These are phyloP conservation scores for Sclerotinia trifoliorum DNA, from an alignment of 2,329 filamentous ascomycete genomes.

Conservation along the genomic window DNA sequence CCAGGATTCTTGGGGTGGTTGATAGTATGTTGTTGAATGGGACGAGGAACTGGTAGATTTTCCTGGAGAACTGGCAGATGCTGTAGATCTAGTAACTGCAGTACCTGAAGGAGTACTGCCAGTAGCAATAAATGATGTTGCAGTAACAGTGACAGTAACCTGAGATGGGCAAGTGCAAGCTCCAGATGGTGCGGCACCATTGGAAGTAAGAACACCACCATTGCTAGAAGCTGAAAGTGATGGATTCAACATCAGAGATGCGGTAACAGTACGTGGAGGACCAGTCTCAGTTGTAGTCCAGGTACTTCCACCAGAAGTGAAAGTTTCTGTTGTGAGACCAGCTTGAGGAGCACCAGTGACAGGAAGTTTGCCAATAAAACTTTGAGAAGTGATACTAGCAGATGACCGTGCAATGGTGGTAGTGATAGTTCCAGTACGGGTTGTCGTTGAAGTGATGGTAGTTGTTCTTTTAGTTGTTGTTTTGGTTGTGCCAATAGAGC, in stretches of 20 bases:
- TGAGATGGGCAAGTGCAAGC: slow-evolving; percentile 5
- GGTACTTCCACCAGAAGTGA: slow-evolving; percentile 16
- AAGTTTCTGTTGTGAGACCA: background rate
- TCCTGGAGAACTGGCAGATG: background rate
- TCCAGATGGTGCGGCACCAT: background rate
- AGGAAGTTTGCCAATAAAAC: slow-evolving; percentile 13
- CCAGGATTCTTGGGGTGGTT: background rate
- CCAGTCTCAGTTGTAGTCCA: slow-evolving; percentile 19
- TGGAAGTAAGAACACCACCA: background rate
- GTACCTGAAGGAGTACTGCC: background rate
- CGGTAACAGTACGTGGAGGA: slow-evolving; percentile 10
- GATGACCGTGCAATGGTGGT: background rate
- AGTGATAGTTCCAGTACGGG: slow-evolving; percentile 10
- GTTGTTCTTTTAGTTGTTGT: slow-evolving; percentile 7
- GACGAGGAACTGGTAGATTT: background rate
- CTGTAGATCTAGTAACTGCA: background rate
- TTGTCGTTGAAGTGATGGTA: slow-evolving; percentile 2
- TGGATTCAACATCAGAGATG: slow-evolving; percentile 16
- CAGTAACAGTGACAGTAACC: slow-evolving; percentile 11
- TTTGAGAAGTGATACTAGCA: slow-evolving; percentile 8
- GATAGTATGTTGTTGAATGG: background rate
- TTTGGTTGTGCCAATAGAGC: background rate
- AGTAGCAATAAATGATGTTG: slow-evolving; percentile 1
- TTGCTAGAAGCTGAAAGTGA: background rate
- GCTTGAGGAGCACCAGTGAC: background rate